Base-by-base conservation (phyloP, 2,329 filamentous ascomycete genomes). In the Cladorrhinum sp. region DNA sequence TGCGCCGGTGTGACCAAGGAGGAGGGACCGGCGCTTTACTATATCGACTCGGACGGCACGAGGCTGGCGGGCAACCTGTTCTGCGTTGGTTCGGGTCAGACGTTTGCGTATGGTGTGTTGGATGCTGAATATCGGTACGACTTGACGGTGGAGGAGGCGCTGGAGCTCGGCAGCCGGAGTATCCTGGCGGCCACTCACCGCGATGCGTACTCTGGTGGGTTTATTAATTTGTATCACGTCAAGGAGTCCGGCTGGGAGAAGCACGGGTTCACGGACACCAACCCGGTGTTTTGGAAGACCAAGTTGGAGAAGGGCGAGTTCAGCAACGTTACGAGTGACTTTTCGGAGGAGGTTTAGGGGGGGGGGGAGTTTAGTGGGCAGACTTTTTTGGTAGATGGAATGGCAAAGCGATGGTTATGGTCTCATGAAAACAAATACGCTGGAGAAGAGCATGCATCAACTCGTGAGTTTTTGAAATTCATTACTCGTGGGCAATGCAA, bases 171-270 rank as follows among this genome's bases (percentile, higher is more conserved):
- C 61, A 86, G 89, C 73, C 84, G 95, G 73, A 96, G 92, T 79
- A 99, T 99, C 73, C 80, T 99, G 67, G 95, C 95, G 39, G 95
- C 95, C 59, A 98, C 94, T 63, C 95, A 99, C 80, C 86, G 95
- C 74, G 95, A 99, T 76, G 95, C 95, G n/a, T 99, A 90, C 84
- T 98, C 95, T 23, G 95, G 95, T 82, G 95, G 95, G 68, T 98
- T 86, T 80, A 97, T 99, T 84, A 99, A 99, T 81, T 75, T 98
- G 73, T 99, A 99, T 79, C 95, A 99, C 73, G 93, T 99, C 75
- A 97, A 97, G 87, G 94, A 99, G 82, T 89, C 92, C 66, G 95
- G 95, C 70, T 99, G 95, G 95, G 93, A 96, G 72, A 96, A 96
- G 85, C 94, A 98, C 74, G 95, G 95, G 65, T 99, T 99, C 84